A percentile compares a stretch with the other conserved stretches of the same genome.
phyloP scores from a whole-genome alignment of 768 basidiomycete genomes.

The Pisolithus marmoratus region DNA sequence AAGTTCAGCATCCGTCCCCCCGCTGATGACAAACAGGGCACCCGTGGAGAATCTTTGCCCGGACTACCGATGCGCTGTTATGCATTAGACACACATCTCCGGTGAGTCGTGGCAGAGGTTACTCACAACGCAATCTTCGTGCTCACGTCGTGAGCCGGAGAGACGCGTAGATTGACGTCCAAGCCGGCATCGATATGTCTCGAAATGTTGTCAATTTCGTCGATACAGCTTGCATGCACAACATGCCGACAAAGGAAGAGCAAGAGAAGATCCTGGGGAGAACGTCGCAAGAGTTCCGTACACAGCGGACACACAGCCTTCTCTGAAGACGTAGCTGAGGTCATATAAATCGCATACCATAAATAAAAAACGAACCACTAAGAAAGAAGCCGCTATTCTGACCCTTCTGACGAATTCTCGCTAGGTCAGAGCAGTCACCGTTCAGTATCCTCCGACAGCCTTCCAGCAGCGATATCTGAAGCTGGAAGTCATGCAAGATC shows the following conservation, averaged over 20 bases:
- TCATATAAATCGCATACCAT: too few relatives aligned
- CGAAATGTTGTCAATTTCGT: slow-evolving; percentile 59
- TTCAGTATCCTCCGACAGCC: slow-evolving; percentile 87
- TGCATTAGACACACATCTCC: slow-evolving; percentile 5
- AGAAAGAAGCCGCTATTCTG: slow-evolving; percentile 81
- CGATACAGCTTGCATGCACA: slow-evolving; percentile 75
- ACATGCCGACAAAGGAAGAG: slow-evolving; percentile 86
- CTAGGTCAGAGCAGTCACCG: slow-evolving; percentile 74
- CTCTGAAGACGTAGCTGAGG: slow-evolving; percentile 34
- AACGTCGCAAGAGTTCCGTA: slow-evolving; percentile 47
- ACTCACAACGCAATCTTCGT: slow-evolving; percentile 78
- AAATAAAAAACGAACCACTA: slow-evolving; percentile 48
- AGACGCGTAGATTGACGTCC: slow-evolving; percentile 36
- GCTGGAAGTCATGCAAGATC: slow-evolving; percentile 93
- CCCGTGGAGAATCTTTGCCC: slow-evolving; percentile 55
- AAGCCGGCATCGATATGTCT: slow-evolving; percentile 47
- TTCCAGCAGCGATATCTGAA: slow-evolving; percentile 89
- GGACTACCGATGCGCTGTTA: slow-evolving; percentile 62
- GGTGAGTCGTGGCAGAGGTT: background rate
- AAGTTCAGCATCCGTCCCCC: slow-evolving; percentile 32
- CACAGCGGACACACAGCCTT: slow-evolving; percentile 68
- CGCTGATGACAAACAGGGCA: slow-evolving; percentile 75
- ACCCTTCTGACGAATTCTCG: slow-evolving; percentile 58
- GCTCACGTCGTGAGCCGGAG: slow-evolving; percentile 42
- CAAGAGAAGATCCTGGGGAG: slow-evolving; percentile 55